Evolutionary conservation across 2,329 filamentous ascomycete genomes (phyloP).

Genomic region (Fusarium sp.): DNA sequence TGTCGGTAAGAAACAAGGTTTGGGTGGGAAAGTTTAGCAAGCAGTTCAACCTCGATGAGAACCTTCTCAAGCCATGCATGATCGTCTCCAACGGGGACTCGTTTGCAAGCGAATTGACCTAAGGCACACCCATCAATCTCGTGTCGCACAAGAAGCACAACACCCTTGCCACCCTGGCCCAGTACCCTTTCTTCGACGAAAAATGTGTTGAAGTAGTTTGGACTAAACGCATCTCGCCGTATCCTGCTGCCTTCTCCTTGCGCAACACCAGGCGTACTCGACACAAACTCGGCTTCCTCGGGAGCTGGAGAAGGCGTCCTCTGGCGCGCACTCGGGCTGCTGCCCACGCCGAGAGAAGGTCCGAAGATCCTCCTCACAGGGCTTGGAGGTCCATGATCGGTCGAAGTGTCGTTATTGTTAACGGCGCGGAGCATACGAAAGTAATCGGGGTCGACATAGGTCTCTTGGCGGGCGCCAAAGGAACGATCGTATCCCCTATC

Average conservation of each 20-base stretch:
- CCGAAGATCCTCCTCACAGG: constrained; percentile 66
- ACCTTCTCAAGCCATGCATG: constrained; percentile 96
- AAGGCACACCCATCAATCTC: constrained; percentile 88
- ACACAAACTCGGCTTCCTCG: constrained; percentile 61
- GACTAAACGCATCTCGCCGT: constrained; percentile 86
- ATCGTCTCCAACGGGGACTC: constrained; percentile 94
- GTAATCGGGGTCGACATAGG: constrained; percentile 91
- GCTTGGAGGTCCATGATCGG: constrained; percentile 60
- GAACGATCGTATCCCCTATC: constrained; percentile 62
- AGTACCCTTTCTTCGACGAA: constrained; percentile 90
- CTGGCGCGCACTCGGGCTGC: constrained; percentile 17
- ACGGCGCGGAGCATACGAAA: constrained; percentile 87
- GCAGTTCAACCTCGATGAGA: constrained; percentile 89
- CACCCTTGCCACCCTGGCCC: constrained; percentile 91
- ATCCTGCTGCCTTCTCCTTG: constrained; percentile 74
- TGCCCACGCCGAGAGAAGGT: constrained; percentile 51
- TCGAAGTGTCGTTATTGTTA: constrained; percentile 57
- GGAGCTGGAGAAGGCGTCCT: constrained; percentile 38
- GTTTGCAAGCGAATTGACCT: constrained; percentile 95
- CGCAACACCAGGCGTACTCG: constrained; percentile 62
- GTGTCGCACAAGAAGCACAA: constrained; percentile 93
- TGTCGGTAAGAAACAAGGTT: constrained; percentile 97
- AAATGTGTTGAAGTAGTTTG: constrained; percentile 91
- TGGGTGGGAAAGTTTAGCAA: constrained; percentile 91
- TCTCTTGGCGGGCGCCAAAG: constrained; percentile 59